Conservation (phyloP, 257 asterid genomes). For the Solanum clarkiae region DNA sequence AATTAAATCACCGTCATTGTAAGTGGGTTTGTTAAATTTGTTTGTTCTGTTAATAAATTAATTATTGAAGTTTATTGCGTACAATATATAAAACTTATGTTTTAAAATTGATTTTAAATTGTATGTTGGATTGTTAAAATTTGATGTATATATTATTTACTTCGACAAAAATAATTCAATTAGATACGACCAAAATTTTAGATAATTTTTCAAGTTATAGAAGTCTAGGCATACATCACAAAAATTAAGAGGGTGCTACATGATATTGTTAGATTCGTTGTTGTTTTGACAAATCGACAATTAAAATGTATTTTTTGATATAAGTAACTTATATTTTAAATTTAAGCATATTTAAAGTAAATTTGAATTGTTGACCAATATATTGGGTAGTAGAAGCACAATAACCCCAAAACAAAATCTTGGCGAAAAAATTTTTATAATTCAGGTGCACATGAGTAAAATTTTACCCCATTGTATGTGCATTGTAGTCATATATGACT, state of each 20-base stretch:
- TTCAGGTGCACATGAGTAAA: background rate
- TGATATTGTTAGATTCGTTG: background rate
- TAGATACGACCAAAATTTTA: background rate
- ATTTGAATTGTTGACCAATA: background rate
- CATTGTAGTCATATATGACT: background rate
- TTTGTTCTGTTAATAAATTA: background rate
- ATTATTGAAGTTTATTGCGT: background rate
- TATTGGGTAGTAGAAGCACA: background rate
- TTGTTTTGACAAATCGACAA: background rate
- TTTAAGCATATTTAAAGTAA: background rate
- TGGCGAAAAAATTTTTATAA: background rate
- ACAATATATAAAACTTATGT: too few species aligned
- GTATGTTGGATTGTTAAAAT: background rate
- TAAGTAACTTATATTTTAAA: background rate
- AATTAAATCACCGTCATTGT: background rate
- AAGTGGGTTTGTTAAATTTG: background rate
- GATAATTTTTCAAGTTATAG: background rate
- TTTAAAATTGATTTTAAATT: too few species aligned
- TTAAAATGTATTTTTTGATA: background rate
- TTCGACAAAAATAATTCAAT: background rate
- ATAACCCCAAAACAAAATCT: background rate
- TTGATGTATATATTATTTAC: background rate
- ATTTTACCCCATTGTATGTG: background rate
- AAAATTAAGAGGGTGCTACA: background rate
- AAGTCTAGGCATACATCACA: background rate